Conservation (phyloP, 495 filamentous ascomycete genomes). For the Penicillium macrosclerotiorum region DNA sequence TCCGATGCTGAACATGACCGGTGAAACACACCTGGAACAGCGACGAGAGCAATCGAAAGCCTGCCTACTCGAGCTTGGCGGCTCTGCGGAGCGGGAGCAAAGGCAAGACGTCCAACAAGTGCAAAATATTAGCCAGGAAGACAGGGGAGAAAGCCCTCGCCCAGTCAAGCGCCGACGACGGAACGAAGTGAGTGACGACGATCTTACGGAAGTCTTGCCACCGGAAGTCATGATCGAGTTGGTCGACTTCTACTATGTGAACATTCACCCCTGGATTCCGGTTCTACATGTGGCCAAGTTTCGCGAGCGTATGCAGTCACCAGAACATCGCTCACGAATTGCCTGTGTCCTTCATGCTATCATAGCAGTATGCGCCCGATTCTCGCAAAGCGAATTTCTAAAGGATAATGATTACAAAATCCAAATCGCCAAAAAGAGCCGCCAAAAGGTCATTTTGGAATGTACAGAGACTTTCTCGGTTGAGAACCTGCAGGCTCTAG, state of each 20-base stretch:
- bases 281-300: slow-evolving; percentile 23
- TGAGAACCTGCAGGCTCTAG: slow-evolving; percentile 27
- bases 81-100: not conserved
- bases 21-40: not conserved
- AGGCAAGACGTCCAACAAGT: not conserved
- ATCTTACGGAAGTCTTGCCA: not conserved
- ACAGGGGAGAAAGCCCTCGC: not conserved
- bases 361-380: slow-evolving; percentile 15
- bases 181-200: not conserved
- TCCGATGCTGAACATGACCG: not conserved
- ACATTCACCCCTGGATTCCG: slow-evolving; percentile 27
- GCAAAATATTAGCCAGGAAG: not conserved
- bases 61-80: not conserved
- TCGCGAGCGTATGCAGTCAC: slow-evolving; percentile 12
- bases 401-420: slow-evolving; percentile 1
- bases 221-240: slow-evolving; percentile 18
- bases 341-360: slow-evolving; percentile 21
- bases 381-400: slow-evolving; percentile 1
- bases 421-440: slow-evolving; percentile 14
- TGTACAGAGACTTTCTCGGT: slow-evolving; percentile 27
- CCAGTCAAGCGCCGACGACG: slow-evolving; percentile 3
- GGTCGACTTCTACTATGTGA: slow-evolving; percentile 23
- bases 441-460: slow-evolving; percentile 17
- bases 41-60: slow-evolving; percentile 10
- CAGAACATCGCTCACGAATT: slow-evolving; percentile 2